Percentiles rank a stretch among this genome's conserved stretches.
phyloP scores from a whole-genome alignment of 148 eudicot species.

The Rhododendron kiyosumense region DNA sequence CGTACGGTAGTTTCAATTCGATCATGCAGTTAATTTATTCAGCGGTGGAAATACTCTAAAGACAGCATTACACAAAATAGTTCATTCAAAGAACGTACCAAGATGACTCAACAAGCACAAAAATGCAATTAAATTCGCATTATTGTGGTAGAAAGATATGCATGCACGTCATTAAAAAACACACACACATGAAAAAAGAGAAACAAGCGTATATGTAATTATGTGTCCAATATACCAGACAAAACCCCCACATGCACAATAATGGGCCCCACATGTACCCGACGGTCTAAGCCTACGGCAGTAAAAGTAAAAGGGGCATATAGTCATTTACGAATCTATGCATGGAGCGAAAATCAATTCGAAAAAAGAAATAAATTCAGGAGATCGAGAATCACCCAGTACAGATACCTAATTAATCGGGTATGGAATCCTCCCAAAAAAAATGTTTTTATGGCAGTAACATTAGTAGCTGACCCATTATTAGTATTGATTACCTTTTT shows the following conservation, averaged over 20 bases:
- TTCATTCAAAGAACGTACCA: not conserved
- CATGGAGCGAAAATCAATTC: not conserved
- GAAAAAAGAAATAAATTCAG: not conserved
- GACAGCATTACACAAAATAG: not conserved
- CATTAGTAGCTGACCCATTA: not conserved
- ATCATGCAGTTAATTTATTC: not conserved
- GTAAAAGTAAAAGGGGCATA: not conserved
- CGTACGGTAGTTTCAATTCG: not conserved
- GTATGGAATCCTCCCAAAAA: not conserved
- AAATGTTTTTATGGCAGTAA: not conserved
- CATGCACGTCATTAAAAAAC: not conserved
- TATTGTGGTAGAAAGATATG: not conserved
- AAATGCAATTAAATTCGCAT: not conserved
- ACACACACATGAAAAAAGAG: not conserved
- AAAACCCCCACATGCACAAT: not conserved
- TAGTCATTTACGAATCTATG: not conserved
- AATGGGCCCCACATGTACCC: not conserved
- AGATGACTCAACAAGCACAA: not conserved
- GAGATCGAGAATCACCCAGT: not conserved
- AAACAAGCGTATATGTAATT: not conserved
- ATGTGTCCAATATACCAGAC: not conserved
- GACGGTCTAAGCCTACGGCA: not conserved
- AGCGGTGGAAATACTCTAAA: not conserved
- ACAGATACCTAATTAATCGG: not conserved
- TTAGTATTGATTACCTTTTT: conserved; percentile 17